Percentiles rank a stretch among this genome's conserved stretches.
Conservation (phyloP, 2,329 filamentous ascomycete genomes). For the Chrysoporthe deuterocubensis region DNA sequence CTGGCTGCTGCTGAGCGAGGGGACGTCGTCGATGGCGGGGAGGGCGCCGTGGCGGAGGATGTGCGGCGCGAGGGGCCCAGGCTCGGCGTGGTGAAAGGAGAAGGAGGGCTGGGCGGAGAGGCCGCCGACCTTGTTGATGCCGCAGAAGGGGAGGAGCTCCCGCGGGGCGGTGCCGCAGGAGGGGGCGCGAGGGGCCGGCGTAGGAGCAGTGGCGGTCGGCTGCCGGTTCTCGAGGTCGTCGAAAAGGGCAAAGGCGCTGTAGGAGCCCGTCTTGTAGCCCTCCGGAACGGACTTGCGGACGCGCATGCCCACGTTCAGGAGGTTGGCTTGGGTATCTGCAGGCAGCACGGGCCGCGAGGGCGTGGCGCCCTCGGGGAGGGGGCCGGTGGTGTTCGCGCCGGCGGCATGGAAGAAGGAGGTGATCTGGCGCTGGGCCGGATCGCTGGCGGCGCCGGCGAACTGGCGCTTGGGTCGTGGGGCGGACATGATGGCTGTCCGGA, state of each 20-base stretch:
- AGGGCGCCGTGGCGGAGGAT: conserved; percentile 34
- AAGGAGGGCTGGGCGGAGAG: conserved; percentile 57
- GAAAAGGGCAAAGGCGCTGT: conserved; percentile 58
- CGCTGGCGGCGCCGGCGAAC: conserved; percentile 63
- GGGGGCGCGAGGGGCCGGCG: conserved; percentile 31
- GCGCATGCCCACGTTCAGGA: conserved; percentile 93
- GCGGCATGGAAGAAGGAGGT: conserved; percentile 60
- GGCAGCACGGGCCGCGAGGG: conserved; percentile 52
- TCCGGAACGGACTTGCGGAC: conserved; percentile 91
- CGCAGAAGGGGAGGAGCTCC: conserved; percentile 81
- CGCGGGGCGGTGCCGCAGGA: conserved; percentile 42
- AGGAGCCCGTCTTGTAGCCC: conserved; percentile 79
- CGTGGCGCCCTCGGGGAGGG: conserved; percentile 40
- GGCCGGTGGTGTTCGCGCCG: conserved; percentile 31
- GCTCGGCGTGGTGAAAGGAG: conserved; percentile 10
- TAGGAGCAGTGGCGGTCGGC: conserved; percentile 17
- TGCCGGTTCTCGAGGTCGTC: conserved; percentile 31
- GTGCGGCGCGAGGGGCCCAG: conserved; percentile 26
- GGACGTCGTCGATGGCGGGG: conserved; percentile 46
- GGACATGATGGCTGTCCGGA: conserved; percentile 48
- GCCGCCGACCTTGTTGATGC: conserved; percentile 76
- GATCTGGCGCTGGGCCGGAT: conserved; percentile 64
- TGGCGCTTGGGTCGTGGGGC: conserved; percentile 62
- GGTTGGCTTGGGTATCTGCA: conserved; percentile 72
- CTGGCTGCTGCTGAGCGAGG: conserved; percentile 59